phyloP scores from a whole-genome alignment of 192 early-diverging fungal species.

The Geosiphon pyriformis region DNA sequence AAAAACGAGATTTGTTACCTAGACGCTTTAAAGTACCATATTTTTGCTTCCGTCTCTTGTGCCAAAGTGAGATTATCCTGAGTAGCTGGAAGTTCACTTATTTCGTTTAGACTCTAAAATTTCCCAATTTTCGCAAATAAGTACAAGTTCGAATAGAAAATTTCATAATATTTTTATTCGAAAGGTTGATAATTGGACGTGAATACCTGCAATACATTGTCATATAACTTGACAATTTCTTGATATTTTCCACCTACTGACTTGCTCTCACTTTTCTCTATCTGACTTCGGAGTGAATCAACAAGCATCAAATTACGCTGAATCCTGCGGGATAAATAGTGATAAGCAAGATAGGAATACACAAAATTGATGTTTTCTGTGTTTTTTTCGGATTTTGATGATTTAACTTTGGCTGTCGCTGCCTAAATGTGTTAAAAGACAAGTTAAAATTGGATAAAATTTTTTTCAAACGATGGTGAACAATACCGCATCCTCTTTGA shows the following conservation, averaged over 20 bases:
- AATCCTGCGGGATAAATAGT: constrained; percentile 45
- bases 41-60: constrained; percentile 42
- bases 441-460: not conserved
- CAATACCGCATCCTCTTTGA: constrained; percentile 57
- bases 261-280: constrained; percentile 30
- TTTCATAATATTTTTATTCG: no score
- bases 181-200: no score
- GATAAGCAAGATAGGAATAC: constrained; percentile 53
- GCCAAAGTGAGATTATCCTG: constrained; percentile 41
- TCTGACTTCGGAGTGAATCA: constrained; percentile 34
- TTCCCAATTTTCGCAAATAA: not conserved
- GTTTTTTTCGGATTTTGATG: constrained; percentile 58
- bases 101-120: constrained; percentile 46
- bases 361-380: constrained; percentile 51
- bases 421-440: constrained; percentile 27
- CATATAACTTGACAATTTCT: constrained; percentile 62
- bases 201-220: constrained; percentile 57
- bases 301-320: constrained; percentile 53
- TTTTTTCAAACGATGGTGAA: not conserved
- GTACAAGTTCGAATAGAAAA: constrained; percentile 4
- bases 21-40: constrained; percentile 51
- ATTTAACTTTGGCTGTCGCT: constrained; percentile 62
- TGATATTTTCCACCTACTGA: constrained; percentile 46
- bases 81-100: constrained; percentile 50
- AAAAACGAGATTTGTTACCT: constrained; percentile 49